phyloP scores from a whole-genome alignment of 2,329 filamentous ascomycete genomes.

The Tricladium varicosporioides region DNA sequence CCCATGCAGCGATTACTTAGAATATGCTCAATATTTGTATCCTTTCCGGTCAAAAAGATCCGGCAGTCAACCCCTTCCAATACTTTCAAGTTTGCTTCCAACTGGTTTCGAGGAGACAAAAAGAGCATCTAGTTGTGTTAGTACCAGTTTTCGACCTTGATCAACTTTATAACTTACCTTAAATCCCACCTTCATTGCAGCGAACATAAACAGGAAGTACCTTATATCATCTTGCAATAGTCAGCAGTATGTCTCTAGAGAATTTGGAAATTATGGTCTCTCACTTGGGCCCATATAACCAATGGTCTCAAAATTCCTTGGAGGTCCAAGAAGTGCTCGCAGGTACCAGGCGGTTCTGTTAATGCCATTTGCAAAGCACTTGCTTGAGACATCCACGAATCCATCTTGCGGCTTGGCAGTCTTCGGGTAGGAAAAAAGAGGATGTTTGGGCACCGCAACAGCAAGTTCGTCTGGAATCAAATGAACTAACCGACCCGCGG shows the following conservation, averaged over 20 bases:
- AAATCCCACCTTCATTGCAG: slow-evolving; percentile 36
- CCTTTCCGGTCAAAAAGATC: slow-evolving; percentile 12
- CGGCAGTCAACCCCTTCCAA: slow-evolving; percentile 34
- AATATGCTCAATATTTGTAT: slow-evolving; percentile 16
- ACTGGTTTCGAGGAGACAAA: slow-evolving; percentile 37
- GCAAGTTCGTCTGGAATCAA: slow-evolving; percentile 23
- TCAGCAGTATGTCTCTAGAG: not conserved
- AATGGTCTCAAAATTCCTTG: slow-evolving; percentile 10
- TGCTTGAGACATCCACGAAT: slow-evolving; percentile 22
- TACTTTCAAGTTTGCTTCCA: slow-evolving; percentile 34
- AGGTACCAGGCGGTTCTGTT: slow-evolving; percentile 24
- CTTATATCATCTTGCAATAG: slow-evolving; percentile 19
- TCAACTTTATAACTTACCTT: slow-evolving; percentile 25
- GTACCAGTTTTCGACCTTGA: not conserved
- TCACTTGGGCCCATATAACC: slow-evolving; percentile 9
- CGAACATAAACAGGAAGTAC: slow-evolving; percentile 23
- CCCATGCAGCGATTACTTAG: slow-evolving; percentile 11
- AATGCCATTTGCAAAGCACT: slow-evolving; percentile 22
- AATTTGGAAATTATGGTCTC: not conserved
- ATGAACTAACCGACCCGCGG: slow-evolving; percentile 19
- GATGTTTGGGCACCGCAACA: slow-evolving; percentile 16
- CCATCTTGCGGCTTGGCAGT: slow-evolving; percentile 20
- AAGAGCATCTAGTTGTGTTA: slow-evolving; percentile 33
- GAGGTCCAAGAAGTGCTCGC: slow-evolving; percentile 13
- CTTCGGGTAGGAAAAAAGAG: slow-evolving; percentile 23